Conservation (phyloP, 2,329 filamentous ascomycete genomes). For the Teratosphaeria nubilosa region DNA sequence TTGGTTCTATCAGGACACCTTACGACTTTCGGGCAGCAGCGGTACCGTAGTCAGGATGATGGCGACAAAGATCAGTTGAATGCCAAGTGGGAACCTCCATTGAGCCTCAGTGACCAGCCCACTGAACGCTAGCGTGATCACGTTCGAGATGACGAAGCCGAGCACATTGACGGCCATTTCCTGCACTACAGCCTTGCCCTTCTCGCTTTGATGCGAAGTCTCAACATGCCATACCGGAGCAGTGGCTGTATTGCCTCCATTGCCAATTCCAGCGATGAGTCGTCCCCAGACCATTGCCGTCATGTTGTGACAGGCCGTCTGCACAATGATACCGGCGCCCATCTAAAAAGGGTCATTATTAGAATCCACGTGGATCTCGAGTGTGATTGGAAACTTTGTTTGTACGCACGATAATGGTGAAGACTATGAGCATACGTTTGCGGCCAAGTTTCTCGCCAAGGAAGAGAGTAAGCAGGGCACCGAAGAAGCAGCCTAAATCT, state of each 20-base stretch:
- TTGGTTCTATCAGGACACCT: background rate
- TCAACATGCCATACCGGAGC: slow-evolving; percentile 32
- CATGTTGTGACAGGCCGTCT: slow-evolving; percentile 28
- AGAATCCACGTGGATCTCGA: too few relatives aligned
- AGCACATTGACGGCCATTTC: slow-evolving; percentile 16
- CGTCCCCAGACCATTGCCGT: slow-evolving; percentile 30
- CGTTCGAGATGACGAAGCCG: slow-evolving; percentile 12
- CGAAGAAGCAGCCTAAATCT: slow-evolving; percentile 17
- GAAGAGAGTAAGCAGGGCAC: slow-evolving; percentile 17
- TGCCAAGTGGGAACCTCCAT: slow-evolving; percentile 8
- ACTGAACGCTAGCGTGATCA: slow-evolving; percentile 16
- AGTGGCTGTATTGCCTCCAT: slow-evolving; percentile 23
- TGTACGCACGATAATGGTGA: slow-evolving; percentile 17
- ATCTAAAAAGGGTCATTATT: slow-evolving; percentile 10
- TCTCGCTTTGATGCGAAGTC: slow-evolving; percentile 10
- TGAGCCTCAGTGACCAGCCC: slow-evolving; percentile 11
- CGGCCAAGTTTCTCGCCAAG: slow-evolving; percentile 20
- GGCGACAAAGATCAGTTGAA: slow-evolving; percentile 17
- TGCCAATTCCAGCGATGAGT: slow-evolving; percentile 31
- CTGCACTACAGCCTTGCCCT: slow-evolving; percentile 13
- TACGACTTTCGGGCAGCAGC: slow-evolving; percentile 13
- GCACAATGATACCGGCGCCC: slow-evolving; percentile 28
- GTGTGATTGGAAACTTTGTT: too few relatives aligned
- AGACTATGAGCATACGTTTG: slow-evolving; percentile 17
- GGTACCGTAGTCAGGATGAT: slow-evolving; percentile 13